phyloP scores from a whole-genome alignment of 352 stramenopile species.

The Aphanomyces invadans region DNA sequence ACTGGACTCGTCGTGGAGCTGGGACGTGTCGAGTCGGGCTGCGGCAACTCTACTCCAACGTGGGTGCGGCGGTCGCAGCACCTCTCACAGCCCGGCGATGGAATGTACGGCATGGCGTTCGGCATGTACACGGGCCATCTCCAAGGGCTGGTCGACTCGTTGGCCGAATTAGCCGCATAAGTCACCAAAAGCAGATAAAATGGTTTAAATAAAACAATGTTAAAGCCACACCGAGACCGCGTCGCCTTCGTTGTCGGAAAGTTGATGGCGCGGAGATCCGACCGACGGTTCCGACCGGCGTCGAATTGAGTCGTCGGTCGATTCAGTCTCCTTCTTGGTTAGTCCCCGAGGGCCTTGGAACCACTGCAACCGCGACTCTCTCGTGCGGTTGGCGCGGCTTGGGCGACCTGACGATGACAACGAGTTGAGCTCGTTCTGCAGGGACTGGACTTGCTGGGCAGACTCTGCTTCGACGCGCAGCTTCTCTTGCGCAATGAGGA shows the following conservation, averaged over 20 bases:
- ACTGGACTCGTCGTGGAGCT: neutral
- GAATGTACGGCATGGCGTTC: neutral
- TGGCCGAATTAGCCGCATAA: too few species aligned
- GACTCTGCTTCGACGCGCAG: neutral
- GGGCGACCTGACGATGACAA: neutral
- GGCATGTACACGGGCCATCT: neutral
- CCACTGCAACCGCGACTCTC: slow-evolving; percentile 9
- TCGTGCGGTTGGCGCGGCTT: neutral
- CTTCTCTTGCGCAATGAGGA: neutral
- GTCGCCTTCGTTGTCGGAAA: neutral
- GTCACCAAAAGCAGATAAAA: too few species aligned
- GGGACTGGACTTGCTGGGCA: neutral
- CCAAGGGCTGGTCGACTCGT: neutral
- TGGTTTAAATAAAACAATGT: neutral
- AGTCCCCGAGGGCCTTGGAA: slow-evolving; percentile 17
- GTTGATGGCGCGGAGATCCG: neutral
- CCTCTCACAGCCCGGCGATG: too few species aligned
- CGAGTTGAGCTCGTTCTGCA: neutral
- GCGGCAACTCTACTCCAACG: neutral
- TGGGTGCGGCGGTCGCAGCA: neutral
- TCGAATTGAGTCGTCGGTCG: neutral
- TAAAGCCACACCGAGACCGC: neutral
- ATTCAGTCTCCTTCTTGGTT: neutral
- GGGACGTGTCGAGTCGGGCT: neutral
- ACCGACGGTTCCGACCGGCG: neutral